phyloP scores from a whole-genome alignment of 805 yeast genomes.

The Naumovozyma baii region DNA sequence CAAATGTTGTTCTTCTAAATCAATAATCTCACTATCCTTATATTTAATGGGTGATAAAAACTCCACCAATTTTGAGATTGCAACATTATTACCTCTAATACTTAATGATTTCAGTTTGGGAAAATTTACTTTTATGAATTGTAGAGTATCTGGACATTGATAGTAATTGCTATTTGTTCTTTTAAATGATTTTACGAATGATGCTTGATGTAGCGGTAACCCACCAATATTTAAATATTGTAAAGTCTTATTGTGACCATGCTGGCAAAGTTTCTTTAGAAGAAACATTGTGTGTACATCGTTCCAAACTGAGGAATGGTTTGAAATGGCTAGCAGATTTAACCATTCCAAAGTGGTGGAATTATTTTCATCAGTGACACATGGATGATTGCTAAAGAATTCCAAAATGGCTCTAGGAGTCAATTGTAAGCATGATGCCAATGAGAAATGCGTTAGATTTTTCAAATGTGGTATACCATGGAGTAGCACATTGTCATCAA shows the following conservation, averaged over 20 bases:
- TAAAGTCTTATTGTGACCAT: constrained; percentile 29
- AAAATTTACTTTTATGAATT: constrained; percentile 34
- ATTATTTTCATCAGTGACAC: constrained; percentile 34
- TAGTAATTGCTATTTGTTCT: constrained; percentile 14
- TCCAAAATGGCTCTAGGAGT: constrained; percentile 63
- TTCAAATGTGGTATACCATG: constrained; percentile 45
- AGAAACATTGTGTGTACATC: constrained; percentile 42
- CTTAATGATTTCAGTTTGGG: constrained; percentile 31
- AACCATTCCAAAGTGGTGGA: constrained; percentile 51
- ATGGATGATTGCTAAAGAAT: constrained; percentile 64
- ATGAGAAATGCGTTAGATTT: constrained; percentile 62
- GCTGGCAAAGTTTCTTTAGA: constrained; percentile 32
- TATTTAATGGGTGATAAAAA: constrained; percentile 26
- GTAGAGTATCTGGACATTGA: constrained; percentile 27
- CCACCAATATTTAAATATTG: constrained; percentile 55
- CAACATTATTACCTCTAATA: constrained; percentile 30
- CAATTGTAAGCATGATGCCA: constrained; percentile 54
- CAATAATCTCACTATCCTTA: constrained; percentile 12
- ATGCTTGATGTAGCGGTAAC: constrained; percentile 40
- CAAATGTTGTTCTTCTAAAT: constrained; percentile 27
- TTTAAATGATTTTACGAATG: not conserved
- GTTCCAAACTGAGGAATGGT: constrained; percentile 48
- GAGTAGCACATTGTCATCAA: constrained; percentile 52
- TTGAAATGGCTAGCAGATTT: constrained; percentile 53
- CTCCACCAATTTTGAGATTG: constrained; percentile 28